phyloP scores from a whole-genome alignment of 345 rosid genomes.

The Salix purpurea region DNA sequence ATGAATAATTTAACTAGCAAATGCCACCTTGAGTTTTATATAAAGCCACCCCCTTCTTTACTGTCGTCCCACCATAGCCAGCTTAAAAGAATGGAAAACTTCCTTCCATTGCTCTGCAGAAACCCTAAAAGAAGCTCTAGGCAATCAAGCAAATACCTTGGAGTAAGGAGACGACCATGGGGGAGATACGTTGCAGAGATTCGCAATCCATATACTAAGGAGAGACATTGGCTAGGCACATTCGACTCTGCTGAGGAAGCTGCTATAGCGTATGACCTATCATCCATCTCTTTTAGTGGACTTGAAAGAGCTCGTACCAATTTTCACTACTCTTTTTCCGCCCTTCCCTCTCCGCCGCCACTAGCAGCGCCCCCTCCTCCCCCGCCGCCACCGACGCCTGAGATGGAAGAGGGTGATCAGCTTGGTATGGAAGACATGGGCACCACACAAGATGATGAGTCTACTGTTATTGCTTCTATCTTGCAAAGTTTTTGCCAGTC shows the following conservation, averaged over 20 bases:
- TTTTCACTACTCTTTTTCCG: slow-evolving; percentile 20
- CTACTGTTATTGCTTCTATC: slow-evolving; percentile 28
- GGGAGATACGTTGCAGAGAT: slow-evolving; percentile 30
- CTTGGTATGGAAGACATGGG: background rate
- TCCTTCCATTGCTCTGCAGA: slow-evolving; percentile 20
- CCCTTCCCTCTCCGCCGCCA: background rate
- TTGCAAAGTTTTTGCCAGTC: slow-evolving; percentile 24
- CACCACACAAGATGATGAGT: slow-evolving; percentile 18
- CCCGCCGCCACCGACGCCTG: background rate
- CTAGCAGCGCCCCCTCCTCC: background rate
- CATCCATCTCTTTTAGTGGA: slow-evolving; percentile 26
- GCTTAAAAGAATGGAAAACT: slow-evolving; percentile 19
- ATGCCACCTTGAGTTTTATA: background rate
- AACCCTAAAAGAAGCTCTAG: slow-evolving; percentile 26
- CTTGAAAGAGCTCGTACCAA: slow-evolving; percentile 27
- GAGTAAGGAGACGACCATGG: slow-evolving; percentile 30
- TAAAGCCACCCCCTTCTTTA: background rate
- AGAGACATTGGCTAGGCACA: slow-evolving; percentile 31
- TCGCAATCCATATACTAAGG: slow-evolving; percentile 23
- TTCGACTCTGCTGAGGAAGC: slow-evolving; percentile 36
- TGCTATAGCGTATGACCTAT: slow-evolving; percentile 31
- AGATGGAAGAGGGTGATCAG: background rate
- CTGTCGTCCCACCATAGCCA: background rate
- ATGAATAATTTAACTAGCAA: background rate
- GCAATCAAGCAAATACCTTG: slow-evolving; percentile 26